Conservation (phyloP, 805 yeast genomes). For the Ogataea polymorpha region DNA sequence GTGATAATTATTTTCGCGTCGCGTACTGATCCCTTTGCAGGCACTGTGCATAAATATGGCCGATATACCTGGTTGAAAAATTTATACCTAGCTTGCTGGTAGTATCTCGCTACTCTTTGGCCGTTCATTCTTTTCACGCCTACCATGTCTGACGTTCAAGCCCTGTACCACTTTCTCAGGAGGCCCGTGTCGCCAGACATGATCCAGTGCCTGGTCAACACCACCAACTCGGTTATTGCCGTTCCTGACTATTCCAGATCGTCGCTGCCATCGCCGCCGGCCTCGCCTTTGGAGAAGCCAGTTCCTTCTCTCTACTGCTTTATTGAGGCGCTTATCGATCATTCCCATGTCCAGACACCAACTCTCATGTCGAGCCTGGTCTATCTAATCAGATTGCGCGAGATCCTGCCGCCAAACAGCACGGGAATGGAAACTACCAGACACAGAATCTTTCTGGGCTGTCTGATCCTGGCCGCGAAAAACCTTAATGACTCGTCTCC, state of each 20-base stretch:
- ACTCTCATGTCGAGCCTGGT: conserved; percentile 91
- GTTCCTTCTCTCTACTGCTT: conserved; percentile 55
- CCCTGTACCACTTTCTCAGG: conserved; percentile 50
- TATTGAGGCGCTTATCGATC: conserved; percentile 66
- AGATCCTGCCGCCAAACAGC: conserved; percentile 79
- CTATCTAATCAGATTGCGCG: conserved; percentile 73
- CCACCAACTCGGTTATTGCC: conserved; percentile 55
- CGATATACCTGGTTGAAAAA: conserved; percentile 4
- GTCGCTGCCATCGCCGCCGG: conserved; percentile 38
- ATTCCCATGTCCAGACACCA: conserved; percentile 91
- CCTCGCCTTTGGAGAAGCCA: conserved; percentile 32
- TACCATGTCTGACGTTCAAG: conserved; percentile 43
- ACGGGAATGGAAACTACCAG: conserved; percentile 90
- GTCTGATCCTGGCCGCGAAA: conserved; percentile 89
- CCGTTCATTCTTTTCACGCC: conserved; percentile 2
- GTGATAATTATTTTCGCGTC: conserved; percentile 8
- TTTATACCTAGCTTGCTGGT: neutral
- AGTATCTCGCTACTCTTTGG: neutral
- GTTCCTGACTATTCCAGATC: conserved; percentile 34
- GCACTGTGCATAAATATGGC: conserved; percentile 8
- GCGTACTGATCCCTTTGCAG: conserved; percentile 10
- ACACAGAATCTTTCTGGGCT: conserved; percentile 88
- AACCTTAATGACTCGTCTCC: conserved; percentile 92
- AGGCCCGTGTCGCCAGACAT: conserved; percentile 56
- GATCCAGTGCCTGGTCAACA: conserved; percentile 55